Evolutionary conservation across 2,329 filamentous ascomycete genomes (phyloP).

Genomic region (Monilinia polystroma): DNA sequence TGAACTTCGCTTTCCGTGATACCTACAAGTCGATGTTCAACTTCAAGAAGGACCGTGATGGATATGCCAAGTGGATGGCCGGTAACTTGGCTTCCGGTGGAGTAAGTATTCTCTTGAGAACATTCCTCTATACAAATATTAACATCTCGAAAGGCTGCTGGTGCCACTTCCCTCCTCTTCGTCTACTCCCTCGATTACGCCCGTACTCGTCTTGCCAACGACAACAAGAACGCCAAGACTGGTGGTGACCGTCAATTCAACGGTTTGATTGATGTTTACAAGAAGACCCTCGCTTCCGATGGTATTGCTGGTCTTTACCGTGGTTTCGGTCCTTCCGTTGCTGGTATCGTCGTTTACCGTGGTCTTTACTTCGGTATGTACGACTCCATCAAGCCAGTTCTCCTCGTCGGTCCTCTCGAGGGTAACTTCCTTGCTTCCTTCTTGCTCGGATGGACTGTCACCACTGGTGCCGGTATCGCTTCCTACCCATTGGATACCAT

Average conservation of each 20-base stretch:
- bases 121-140: conserved; percentile 2
- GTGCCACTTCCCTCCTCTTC: conserved; percentile 99
- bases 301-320: conserved; percentile 99
- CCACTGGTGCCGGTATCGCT: conserved; percentile 99
- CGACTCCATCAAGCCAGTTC: conserved; percentile 99
- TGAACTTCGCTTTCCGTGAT: conserved; percentile 99
- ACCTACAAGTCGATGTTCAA: conserved; percentile 99
- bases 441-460: conserved; percentile 97
- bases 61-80: conserved; percentile 97
- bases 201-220: conserved; percentile 99
- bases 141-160: conserved; percentile 65
- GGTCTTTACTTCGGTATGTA: conserved; percentile 99
- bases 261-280: conserved; percentile 98
- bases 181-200: conserved; percentile 99
- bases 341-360: conserved; percentile 99
- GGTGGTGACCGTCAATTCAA: conserved; percentile 99
- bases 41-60: conserved; percentile 99
- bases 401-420: conserved; percentile 86
- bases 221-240: conserved; percentile 97
- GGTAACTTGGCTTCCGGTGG: conserved; percentile 99
- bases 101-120: conserved; percentile 61
- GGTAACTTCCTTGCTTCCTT: conserved; percentile 99
- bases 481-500: conserved; percentile 99
- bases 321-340: conserved; percentile 99
- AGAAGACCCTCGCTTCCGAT: conserved; percentile 98